Conservation (phyloP, 1,284 basidiomycete genomes). For the Veloporphyrellus conicus region DNA sequence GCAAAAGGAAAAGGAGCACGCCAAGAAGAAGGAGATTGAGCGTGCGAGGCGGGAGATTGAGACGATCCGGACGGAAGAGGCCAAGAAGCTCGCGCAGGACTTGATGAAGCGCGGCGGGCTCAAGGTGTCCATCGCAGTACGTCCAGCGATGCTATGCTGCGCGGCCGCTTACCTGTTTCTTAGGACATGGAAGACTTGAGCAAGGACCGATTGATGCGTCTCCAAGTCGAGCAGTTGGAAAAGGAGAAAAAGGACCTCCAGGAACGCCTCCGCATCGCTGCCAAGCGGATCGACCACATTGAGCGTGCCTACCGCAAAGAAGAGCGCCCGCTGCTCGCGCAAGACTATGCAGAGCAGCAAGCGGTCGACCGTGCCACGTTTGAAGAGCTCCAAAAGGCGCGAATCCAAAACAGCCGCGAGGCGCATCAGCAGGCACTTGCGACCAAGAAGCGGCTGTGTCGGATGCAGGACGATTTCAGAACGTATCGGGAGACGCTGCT, state of each 20-base stretch:
- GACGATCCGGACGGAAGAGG: conserved; percentile 77
- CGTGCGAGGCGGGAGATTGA: conserved; percentile 82
- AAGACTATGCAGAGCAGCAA: conserved; percentile 90
- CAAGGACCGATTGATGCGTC: conserved; percentile 83
- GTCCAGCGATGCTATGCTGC: conserved; percentile 26
- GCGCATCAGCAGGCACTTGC: conserved; percentile 71
- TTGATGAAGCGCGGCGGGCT: conserved; percentile 82
- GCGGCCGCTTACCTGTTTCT: conserved; percentile 6
- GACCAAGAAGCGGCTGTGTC: conserved; percentile 72
- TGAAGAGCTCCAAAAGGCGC: conserved; percentile 59
- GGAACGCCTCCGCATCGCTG: conserved; percentile 78
- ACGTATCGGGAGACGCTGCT: conserved; percentile 59
- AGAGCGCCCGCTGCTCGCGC: conserved; percentile 79
- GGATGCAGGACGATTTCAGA: conserved; percentile 76
- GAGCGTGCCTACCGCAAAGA: conserved; percentile 96
- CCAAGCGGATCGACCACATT: conserved; percentile 92
- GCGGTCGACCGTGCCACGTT: conserved; percentile 69
- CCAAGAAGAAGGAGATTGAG: conserved; percentile 72
- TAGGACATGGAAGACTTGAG: conserved; percentile 82
- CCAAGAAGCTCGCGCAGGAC: conserved; percentile 84
- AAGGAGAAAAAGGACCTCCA: conserved; percentile 92
- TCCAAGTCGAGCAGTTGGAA: conserved; percentile 93
- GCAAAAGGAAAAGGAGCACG: conserved; percentile 64
- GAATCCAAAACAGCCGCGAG: conserved; percentile 56
- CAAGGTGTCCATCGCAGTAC: conserved; percentile 79